Base-by-base conservation (phyloP, 768 basidiomycete species). In the Dictyophora rubrovolvata region DNA sequence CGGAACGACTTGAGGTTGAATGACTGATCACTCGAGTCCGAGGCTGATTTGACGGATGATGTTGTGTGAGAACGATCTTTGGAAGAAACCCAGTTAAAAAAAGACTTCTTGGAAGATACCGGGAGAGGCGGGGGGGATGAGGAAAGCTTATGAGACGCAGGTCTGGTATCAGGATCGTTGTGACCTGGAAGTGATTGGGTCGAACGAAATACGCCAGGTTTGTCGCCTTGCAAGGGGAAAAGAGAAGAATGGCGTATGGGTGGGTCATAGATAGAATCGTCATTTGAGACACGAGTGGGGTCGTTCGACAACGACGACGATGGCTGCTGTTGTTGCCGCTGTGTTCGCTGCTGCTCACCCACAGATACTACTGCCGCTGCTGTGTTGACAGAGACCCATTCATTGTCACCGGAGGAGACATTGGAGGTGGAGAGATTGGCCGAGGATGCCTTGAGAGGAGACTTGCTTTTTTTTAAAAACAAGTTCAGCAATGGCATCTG, bases 1-100 rank as follows among this genome's bases (percentile, higher is more conserved):
- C 86, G 77, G 71, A 89, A 89, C 1, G 88, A 77, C 63, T 79
- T 84, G 63, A 89, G 79, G 70, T 85, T 87, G 72, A 89, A 89
- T 0, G 85, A 86, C 3, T 68, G 68, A 51, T 54, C 53, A 28
- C 55, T 57, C 57, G 65, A 49, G 65, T 62, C 56, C 57, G 62
- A 54, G 54, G 53, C 14, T 68, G 60, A 5, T 69, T 60, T 1
- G 17, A 68, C 64, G 7, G 75, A 58, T n/a, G 75, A 60, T 60
- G 76, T 66, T 22, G 59, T 77, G 11, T 42, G 42, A 12, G 42
- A n/a, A 69, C 66, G 78, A 67, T 67, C 71, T 54, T 75, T 71
- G 55, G 71, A 58, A 2, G 16, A 73, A 42, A 14, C 12, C 78
- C 78, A 79, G n/a, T 67, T 63, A 65, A 75, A 74, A 61, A 76